Base-by-base conservation (phyloP, 306 rosid species). In the Rosa multiflora region DNA sequence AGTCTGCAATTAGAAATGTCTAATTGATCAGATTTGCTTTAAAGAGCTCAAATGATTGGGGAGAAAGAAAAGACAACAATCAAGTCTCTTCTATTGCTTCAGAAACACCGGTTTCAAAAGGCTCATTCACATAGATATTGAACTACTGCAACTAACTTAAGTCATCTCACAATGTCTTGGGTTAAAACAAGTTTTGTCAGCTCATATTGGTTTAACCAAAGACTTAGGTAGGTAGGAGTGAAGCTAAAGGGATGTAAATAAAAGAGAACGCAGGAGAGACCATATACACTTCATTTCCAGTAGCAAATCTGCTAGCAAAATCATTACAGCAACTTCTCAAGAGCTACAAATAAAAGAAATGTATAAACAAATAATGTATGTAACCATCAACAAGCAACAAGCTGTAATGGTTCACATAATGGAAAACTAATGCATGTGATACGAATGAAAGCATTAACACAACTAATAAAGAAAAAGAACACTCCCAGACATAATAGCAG, bases 251-350 rank as follows among this genome's bases (percentile, higher is more conserved):
- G 51, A 51, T 2, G 17, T 26, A 58, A 42, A 42, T 4, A 35
- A 42, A 9, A 40, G 10, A 23, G 78, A 32, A 44, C 42, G 42
- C 68, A 74, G 53, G 17, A n/a, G 59, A 80, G 80, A 80, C 90
- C 90, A 85, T 78, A 61, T 72, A 82, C 44, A 82, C 69, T 42
- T 78, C 83, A 70, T 85, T 86, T 23, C 88, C 88, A 0, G 86
- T 75, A 48, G 88, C 87, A 81, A 72, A 80, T 59, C 39, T 77
- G 4, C 83, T 73, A 75, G 80, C 83, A 84, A 64, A 74, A 67
- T 85, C 78, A 83, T 87, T 80, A 80, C 26, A 23, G 26, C 26
- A 23, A 23, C 26, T 23, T 23, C 26, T 23, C 26, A 23, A 23
- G 26, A 23, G 83, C 90, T 87, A 77, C 73, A 83, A 29, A 75